Percentiles rank a stretch among this genome's conserved stretches.
These are phyloP conservation scores for Nicotiana otophora DNA, from an alignment of 257 asterid genomes.

Conservation along the genomic window DNA sequence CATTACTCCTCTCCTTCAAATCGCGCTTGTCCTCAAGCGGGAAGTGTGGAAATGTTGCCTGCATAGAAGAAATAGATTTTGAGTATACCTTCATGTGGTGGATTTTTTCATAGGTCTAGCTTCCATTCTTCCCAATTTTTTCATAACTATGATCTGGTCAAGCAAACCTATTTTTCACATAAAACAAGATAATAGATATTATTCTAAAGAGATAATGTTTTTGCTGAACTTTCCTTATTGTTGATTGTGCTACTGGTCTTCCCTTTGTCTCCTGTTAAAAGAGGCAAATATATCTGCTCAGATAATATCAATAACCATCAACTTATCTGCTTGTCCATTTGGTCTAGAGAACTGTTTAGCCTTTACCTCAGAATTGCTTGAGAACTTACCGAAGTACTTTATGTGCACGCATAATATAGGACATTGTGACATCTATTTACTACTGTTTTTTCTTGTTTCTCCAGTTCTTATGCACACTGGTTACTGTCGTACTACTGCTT, in stretches of 20 bases:
- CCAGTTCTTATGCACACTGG: constrained; percentile 98
- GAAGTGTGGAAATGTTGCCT: too few species aligned
- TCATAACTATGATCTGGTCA: neutral
- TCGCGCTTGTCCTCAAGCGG: too few species aligned
- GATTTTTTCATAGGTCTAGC: neutral
- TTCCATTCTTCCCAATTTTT: neutral
- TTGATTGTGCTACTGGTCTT: neutral
- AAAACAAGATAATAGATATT: neutral
- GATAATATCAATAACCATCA: neutral
- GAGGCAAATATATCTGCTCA: neutral
- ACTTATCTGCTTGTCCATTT: neutral
- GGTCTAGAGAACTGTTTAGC: neutral
- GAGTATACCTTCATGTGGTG: neutral
- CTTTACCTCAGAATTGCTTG: neutral
- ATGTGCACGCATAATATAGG: neutral
- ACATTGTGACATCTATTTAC: constrained; percentile 18
- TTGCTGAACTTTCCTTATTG: neutral
- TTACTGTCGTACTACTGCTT: constrained; percentile 86
- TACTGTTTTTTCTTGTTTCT: constrained; percentile 28
- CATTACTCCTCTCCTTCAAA: too few species aligned
- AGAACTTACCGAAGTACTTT: neutral
- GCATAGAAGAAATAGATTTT: too few species aligned
- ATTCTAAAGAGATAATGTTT: neutral
- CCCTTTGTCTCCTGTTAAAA: neutral
- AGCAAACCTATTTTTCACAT: neutral